phyloP scores from a whole-genome alignment of 352 stramenopile genomes.

The Phytophthora pseudosyringae region DNA sequence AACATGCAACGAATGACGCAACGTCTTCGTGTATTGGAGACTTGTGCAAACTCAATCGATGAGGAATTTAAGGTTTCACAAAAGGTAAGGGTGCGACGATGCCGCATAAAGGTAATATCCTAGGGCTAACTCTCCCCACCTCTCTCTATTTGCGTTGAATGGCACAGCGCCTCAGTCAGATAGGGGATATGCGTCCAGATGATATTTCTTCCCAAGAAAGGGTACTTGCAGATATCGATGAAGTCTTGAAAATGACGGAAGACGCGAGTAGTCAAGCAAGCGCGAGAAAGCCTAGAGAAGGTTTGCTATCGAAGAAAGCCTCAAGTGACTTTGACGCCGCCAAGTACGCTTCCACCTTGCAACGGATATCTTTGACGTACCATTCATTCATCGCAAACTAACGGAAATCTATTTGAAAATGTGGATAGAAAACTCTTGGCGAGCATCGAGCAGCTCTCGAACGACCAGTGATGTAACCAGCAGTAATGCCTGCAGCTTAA shows the following conservation, averaged over 20 bases:
- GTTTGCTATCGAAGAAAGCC: slow-evolving; percentile 48
- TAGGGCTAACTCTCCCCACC: background rate
- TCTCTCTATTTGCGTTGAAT: background rate
- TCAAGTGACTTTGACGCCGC: slow-evolving; percentile 44
- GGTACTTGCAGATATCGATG: slow-evolving; percentile 26
- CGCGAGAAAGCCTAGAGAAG: background rate
- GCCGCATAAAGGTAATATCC: background rate
- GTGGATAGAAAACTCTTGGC: slow-evolving; percentile 43
- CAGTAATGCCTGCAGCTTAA: background rate
- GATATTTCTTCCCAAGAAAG: slow-evolving; percentile 6
- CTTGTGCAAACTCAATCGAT: slow-evolving; percentile 57
- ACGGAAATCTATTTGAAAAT: slow-evolving; percentile 35
- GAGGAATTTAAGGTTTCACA: slow-evolving; percentile 63
- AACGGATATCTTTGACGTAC: background rate
- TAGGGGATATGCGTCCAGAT: slow-evolving; percentile 14
- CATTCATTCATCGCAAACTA: slow-evolving; percentile 14
- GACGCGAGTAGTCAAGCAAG: background rate
- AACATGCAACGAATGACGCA: slow-evolving; percentile 61
- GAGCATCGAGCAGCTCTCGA: slow-evolving; percentile 48
- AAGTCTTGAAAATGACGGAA: slow-evolving; percentile 25
- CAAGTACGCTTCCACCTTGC: slow-evolving; percentile 40
- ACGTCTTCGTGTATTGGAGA: slow-evolving; percentile 56
- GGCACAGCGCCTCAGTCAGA: slow-evolving; percentile 23
- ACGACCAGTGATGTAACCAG: slow-evolving; percentile 10
- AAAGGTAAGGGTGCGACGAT: slow-evolving; percentile 34